These are phyloP conservation scores for Globisporangium paroecandrum DNA, from an alignment of 352 stramenopile genomes.

Conservation along the genomic window DNA sequence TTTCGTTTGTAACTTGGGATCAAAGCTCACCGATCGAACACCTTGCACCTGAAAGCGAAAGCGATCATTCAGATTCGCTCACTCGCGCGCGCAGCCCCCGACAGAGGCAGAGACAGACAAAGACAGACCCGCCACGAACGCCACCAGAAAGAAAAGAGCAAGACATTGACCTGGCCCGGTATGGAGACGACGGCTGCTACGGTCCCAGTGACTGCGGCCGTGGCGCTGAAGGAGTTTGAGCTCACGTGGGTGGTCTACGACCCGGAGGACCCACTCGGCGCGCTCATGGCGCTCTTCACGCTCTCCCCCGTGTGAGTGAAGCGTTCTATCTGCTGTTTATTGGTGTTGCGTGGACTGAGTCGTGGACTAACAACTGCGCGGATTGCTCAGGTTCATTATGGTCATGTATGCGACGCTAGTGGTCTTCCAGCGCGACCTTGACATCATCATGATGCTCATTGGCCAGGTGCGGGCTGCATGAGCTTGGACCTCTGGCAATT, in stretches of 20 bases:
- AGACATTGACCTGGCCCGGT: background rate
- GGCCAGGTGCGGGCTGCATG: slow-evolving; percentile 41
- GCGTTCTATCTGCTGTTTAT: no score
- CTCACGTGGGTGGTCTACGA: slow-evolving; percentile 86
- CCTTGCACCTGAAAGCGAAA: background rate
- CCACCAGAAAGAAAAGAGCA: background rate
- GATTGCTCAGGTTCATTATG: slow-evolving; percentile 62
- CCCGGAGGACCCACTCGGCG: slow-evolving; percentile 57
- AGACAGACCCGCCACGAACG: background rate
- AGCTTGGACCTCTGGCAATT: background rate
- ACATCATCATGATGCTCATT: slow-evolving; percentile 64
- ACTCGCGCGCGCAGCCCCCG: background rate
- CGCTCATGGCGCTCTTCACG: slow-evolving; percentile 66
- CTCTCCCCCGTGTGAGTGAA: slow-evolving; percentile 58
- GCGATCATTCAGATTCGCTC: background rate
- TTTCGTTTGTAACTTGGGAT: background rate
- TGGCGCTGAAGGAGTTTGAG: slow-evolving; percentile 65
- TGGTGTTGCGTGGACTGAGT: background rate
- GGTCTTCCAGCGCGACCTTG: slow-evolving; percentile 73
- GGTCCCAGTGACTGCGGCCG: slow-evolving; percentile 8
- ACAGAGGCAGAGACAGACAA: background rate
- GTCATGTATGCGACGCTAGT: slow-evolving; percentile 82
- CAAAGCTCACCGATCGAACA: background rate
- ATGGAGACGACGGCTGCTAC: background rate
- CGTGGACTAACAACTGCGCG: background rate